Evolutionary conservation across 2,329 filamentous ascomycete genomes (phyloP).

Genomic region (Graphilbum sp.): DNA sequence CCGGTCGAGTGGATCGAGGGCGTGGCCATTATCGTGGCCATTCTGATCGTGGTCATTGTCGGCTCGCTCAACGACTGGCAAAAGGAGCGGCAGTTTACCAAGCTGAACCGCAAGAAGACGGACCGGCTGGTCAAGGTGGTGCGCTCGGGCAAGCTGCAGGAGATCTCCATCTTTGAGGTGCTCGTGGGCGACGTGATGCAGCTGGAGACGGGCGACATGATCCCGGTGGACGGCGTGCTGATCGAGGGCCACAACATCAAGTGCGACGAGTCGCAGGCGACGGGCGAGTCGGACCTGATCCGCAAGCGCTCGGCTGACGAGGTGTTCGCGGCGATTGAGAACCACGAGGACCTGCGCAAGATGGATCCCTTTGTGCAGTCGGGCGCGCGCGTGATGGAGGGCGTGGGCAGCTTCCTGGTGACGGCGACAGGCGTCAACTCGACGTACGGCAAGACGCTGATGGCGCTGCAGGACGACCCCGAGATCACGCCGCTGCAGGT

Average conservation of each 20-base stretch:
- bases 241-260: conserved; percentile 60
- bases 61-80: conserved; percentile 67
- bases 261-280: conserved; percentile 63
- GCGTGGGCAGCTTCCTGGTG: conserved; percentile 57
- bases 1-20: conserved; percentile 67
- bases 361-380: conserved; percentile 78
- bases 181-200: conserved; percentile 55
- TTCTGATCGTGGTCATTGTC: conserved; percentile 59
- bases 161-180: conserved; percentile 54
- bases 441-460: conserved; percentile 59
- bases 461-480: conserved; percentile 56
- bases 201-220: conserved; percentile 58
- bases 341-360: conserved; percentile 48
- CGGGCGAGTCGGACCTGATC: conserved; percentile 63
- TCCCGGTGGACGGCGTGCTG: conserved; percentile 58
- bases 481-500: conserved; percentile 63
- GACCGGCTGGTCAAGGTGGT: conserved; percentile 57
- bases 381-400: conserved; percentile 61
- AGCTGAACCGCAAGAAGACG: conserved; percentile 64
- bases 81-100: conserved; percentile 66
- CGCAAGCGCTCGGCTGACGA: conserved; percentile 52
- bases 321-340: conserved; percentile 53
- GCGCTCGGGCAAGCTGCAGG: conserved; percentile 52
- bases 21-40: conserved; percentile 68
- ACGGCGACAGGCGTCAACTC: conserved; percentile 60